These are phyloP conservation scores for Scedosporium aurantiacum DNA, from an alignment of 2,329 filamentous ascomycete species.

Conservation along the genomic window DNA sequence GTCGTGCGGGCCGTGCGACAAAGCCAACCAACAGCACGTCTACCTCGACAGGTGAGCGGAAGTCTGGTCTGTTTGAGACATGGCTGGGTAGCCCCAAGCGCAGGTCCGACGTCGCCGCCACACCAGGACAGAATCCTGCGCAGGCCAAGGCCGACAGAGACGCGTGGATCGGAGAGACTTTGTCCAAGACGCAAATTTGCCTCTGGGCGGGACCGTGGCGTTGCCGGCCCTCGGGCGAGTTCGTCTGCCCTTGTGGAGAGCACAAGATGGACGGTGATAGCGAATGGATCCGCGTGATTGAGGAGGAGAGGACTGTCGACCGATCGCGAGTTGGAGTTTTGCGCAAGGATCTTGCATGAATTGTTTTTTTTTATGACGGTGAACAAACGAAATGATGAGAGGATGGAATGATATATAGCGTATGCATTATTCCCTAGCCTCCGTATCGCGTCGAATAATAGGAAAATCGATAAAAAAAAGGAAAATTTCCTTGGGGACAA, in stretches of 20 bases:
- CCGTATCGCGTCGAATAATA: not conserved
- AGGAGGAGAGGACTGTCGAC: not conserved
- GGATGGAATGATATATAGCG: not conserved
- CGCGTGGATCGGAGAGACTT: not conserved
- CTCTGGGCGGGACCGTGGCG: slow-evolving; percentile 3
- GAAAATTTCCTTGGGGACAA: not conserved
- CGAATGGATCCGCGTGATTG: not conserved
- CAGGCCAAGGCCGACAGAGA: not conserved
- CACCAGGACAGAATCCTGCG: not conserved
- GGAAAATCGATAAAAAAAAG: slow-evolving; percentile 1
- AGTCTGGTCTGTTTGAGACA: not conserved
- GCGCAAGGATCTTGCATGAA: not conserved
- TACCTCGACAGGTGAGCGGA: not conserved
- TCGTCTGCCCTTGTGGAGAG: slow-evolving; percentile 4
- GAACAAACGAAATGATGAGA: not conserved
- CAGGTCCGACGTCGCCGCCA: not conserved
- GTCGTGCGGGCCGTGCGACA: not conserved
- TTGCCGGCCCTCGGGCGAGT: not conserved
- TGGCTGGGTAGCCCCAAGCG: not conserved
- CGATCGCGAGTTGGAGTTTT: not conserved
- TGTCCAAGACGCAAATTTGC: slow-evolving; percentile 4
- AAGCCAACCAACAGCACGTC: not conserved
- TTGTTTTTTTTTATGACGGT: not conserved
- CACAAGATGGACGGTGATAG: not conserved
- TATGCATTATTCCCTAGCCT: not conserved